Evolutionary conservation across 1,284 basidiomycete species (phyloP).

Genomic region (Lentinula novae-zelandiae): DNA sequence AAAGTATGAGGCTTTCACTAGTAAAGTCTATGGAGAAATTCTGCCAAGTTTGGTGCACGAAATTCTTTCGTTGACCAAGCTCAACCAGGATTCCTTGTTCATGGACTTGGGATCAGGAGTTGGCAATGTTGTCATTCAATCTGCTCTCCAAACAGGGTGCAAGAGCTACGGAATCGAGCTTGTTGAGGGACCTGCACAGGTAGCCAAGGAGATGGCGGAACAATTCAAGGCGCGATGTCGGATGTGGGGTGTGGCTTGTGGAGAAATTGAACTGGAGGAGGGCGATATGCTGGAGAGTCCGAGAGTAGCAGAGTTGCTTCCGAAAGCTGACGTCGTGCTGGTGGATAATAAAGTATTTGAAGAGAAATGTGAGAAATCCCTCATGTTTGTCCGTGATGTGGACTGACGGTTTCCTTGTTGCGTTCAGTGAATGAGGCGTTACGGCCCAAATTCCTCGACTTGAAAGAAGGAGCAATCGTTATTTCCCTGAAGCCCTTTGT

Average conservation of each 20-base stretch:
- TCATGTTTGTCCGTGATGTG: slow-evolving; percentile 7
- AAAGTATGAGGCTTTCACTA: slow-evolving; percentile 72
- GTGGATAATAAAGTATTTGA: slow-evolving; percentile 80
- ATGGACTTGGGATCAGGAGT: slow-evolving; percentile 79
- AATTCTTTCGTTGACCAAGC: slow-evolving; percentile 53
- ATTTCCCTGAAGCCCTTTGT: slow-evolving; percentile 74
- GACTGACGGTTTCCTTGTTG: slow-evolving; percentile 3
- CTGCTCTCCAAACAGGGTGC: slow-evolving; percentile 72
- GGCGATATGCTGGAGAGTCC: slow-evolving; percentile 68
- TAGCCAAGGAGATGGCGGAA: slow-evolving; percentile 58
- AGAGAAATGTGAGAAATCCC: slow-evolving; percentile 48
- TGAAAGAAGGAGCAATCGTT: slow-evolving; percentile 77
- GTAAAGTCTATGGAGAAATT: slow-evolving; percentile 73
- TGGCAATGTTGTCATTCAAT: slow-evolving; percentile 75
- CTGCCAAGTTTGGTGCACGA: slow-evolving; percentile 67
- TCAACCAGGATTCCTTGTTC: slow-evolving; percentile 59
- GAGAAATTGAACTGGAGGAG: slow-evolving; percentile 67
- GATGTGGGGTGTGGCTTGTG: slow-evolving; percentile 73
- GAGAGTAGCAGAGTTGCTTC: slow-evolving; percentile 56
- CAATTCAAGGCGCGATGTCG: slow-evolving; percentile 61
- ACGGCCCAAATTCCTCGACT: slow-evolving; percentile 69
- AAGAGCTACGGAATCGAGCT: slow-evolving; percentile 69
- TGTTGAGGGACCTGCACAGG: slow-evolving; percentile 57
- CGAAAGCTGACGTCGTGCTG: slow-evolving; percentile 69
- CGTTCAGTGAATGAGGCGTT: slow-evolving; percentile 69